A percentile compares a stretch with the other conserved stretches of the same genome.
phyloP scores from a whole-genome alignment of 2,329 filamentous ascomycete species.

The Aspergillus spinulosporus region DNA sequence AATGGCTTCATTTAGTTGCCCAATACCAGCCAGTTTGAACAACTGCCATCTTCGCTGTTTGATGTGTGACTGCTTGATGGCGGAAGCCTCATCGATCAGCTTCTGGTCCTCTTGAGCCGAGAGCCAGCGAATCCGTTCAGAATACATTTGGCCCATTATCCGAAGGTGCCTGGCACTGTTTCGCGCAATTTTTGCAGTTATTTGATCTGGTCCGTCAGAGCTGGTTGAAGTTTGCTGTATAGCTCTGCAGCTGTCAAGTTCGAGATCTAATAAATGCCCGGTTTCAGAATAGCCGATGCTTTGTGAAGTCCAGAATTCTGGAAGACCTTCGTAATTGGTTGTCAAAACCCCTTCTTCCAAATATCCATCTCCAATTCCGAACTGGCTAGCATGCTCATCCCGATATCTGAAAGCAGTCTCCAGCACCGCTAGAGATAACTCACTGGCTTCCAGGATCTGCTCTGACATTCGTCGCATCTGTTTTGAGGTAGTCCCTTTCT shows the following conservation, averaged over 20 bases:
- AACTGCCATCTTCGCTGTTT: conserved; percentile 50
- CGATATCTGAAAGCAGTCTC: conserved; percentile 70
- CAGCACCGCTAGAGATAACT: conserved; percentile 67
- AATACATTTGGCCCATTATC: conserved; percentile 58
- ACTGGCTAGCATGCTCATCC: conserved; percentile 65
- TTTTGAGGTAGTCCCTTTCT: conserved; percentile 63
- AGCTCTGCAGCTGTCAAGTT: conserved; percentile 42
- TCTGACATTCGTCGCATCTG: conserved; percentile 48
- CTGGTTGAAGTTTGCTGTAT: conserved; percentile 34
- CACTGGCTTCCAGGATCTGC: conserved; percentile 67
- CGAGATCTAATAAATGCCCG: conserved; percentile 41
- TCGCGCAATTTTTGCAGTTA: conserved; percentile 51
- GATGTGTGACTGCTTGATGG: conserved; percentile 46
- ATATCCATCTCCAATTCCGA: conserved; percentile 69
- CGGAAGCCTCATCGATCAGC: conserved; percentile 49
- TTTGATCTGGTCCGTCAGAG: conserved; percentile 34
- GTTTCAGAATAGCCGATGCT: conserved; percentile 40
- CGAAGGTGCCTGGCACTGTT: conserved; percentile 58
- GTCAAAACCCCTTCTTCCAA: conserved; percentile 65
- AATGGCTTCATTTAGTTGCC: conserved; percentile 59
- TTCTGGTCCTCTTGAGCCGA: conserved; percentile 54
- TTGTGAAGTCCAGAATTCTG: conserved; percentile 82
- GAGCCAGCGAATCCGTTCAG: conserved; percentile 61
- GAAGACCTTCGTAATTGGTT: conserved; percentile 66
- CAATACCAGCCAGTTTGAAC: conserved; percentile 51